Evolutionary conservation across 305 asterid species (phyloP), one percentile per base, ranked within the genome.

Genomic region (Fraxinus floribunda): DNA sequence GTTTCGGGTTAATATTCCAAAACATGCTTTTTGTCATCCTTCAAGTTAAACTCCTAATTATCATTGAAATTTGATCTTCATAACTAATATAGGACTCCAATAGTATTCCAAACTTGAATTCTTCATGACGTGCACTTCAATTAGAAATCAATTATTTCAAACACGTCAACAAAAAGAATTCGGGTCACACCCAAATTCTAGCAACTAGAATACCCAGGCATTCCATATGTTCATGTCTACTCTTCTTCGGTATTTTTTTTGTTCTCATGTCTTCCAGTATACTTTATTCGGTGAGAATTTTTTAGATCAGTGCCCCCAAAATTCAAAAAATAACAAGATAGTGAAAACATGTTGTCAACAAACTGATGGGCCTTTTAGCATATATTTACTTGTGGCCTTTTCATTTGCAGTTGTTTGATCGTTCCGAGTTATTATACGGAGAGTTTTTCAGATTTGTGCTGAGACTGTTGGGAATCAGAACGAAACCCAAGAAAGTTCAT

Each of bases 141-240:
- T n/a, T n/a, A n/a, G n/a, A n/a, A n/a, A n/a, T n/a, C n/a, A n/a
- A n/a, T n/a, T n/a, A n/a, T n/a, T n/a, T n/a, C n/a, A n/a, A n/a
- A n/a, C n/a, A n/a, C n/a, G n/a, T n/a, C n/a, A n/a, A n/a, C n/a
- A n/a, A n/a, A n/a, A n/a, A n/a, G n/a, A n/a, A n/a, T n/a, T n/a
- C n/a, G n/a, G n/a, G n/a, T n/a, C n/a, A n/a, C n/a, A n/a, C n/a
- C n/a, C n/a, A n/a, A n/a, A n/a, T n/a, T n/a, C n/a, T n/a, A n/a
- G n/a, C n/a, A n/a, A n/a, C n/a, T n/a, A n/a, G 86, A 95, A 95
- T 78, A 93, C 98, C 41, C 98, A 94, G 87, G 99, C 99, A n/a
- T 94, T 95, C 86, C 98, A 95, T 83, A 88, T 94, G 99, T 94
- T 95, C 85, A 93, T 92, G 95, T 52, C 90, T 11, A 97, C 98